Conservation (phyloP, 2,329 filamentous ascomycete genomes). For the Helotiales sp. region DNA sequence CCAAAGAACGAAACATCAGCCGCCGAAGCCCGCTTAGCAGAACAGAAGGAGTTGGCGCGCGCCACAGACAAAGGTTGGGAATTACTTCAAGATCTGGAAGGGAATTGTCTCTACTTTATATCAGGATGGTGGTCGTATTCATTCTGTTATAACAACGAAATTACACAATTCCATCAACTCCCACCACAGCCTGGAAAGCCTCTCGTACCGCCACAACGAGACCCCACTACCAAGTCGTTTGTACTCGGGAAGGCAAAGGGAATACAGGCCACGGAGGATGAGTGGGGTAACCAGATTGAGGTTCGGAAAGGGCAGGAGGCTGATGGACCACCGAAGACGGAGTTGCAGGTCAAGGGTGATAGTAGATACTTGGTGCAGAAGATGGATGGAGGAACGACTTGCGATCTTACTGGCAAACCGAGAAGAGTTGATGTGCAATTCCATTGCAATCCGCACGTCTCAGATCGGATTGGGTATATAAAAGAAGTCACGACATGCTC, state of each 20-base stretch:
- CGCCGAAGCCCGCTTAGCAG: constrained; percentile 53
- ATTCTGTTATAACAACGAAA: constrained; percentile 70
- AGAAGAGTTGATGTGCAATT: constrained; percentile 66
- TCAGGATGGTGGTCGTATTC: constrained; percentile 77
- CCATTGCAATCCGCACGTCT: constrained; percentile 61
- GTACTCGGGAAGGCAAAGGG: constrained; percentile 58
- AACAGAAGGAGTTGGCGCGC: constrained; percentile 65
- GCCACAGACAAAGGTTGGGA: constrained; percentile 69
- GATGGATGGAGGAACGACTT: constrained; percentile 64
- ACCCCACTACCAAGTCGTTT: constrained; percentile 62
- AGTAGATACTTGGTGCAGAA: constrained; percentile 69
- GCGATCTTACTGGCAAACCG: constrained; percentile 69
- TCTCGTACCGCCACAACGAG: constrained; percentile 64
- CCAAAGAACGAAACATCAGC: constrained; percentile 49
- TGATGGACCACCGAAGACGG: constrained; percentile 37
- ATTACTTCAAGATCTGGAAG: constrained; percentile 65
- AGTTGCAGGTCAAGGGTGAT: constrained; percentile 65
- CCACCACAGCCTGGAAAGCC: constrained; percentile 60
- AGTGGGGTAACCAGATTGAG: constrained; percentile 34
- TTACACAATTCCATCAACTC: constrained; percentile 72
- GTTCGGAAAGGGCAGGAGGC: constrained; percentile 25
- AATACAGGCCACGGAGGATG: constrained; percentile 36
- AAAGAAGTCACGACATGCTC: constrained; percentile 72
- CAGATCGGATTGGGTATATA: constrained; percentile 69
- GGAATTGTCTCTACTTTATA: constrained; percentile 68